Conservation (phyloP, 192 early-diverging fungal genomes). For the Mortierella alpina region DNA sequence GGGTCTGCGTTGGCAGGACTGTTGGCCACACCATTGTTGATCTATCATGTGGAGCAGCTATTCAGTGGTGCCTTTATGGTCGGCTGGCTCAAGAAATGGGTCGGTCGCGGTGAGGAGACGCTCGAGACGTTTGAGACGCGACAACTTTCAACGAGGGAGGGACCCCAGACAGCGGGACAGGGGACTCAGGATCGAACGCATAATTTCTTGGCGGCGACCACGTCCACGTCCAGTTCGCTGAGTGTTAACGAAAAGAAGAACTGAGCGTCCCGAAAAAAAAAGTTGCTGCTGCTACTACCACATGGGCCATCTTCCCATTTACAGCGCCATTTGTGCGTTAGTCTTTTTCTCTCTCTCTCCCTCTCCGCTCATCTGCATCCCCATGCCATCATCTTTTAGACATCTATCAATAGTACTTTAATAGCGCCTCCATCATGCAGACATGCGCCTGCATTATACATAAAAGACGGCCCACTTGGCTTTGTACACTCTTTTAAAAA, state of each 20-base stretch:
- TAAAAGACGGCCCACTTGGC: too few species aligned
- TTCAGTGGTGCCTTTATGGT: slow-evolving; percentile 73
- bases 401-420: neutral
- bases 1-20: slow-evolving; percentile 61
- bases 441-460: too few species aligned
- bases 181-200: too few species aligned
- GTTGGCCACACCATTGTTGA: slow-evolving; percentile 70
- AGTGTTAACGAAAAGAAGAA: too few species aligned
- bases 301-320: too few species aligned
- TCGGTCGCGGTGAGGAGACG: slow-evolving; percentile 52
- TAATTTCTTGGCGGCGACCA: too few species aligned
- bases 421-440: neutral
- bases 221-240: too few species aligned
- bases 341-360: neutral
- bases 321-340: too few species aligned
- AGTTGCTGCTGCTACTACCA: too few species aligned
- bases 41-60: slow-evolving; percentile 80
- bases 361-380: neutral
- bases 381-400: neutral
- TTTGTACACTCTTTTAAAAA: too few species aligned
- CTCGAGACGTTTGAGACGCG: slow-evolving; percentile 28
- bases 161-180: neutral
- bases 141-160: neutral
- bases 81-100: slow-evolving; percentile 65
- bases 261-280: too few species aligned